A percentile compares a stretch with the other conserved stretches of the same genome.
phyloP scores from a whole-genome alignment of 257 asterid species.

The Lithospermum erythrorhizon region DNA sequence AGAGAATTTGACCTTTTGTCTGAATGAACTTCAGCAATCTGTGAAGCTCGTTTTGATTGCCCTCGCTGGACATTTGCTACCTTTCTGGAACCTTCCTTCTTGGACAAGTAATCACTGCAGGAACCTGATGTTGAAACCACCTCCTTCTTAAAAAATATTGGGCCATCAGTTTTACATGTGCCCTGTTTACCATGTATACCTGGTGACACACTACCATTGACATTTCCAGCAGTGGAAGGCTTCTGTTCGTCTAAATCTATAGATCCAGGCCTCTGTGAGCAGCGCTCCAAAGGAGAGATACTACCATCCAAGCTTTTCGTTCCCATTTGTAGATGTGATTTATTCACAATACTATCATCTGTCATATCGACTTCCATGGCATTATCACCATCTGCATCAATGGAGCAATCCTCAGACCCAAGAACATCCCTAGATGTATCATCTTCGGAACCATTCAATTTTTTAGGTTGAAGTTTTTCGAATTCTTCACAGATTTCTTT shows the following conservation, averaged over 20 bases:
- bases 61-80: slow-evolving; percentile 33
- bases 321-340: slow-evolving; percentile 22
- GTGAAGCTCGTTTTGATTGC: slow-evolving; percentile 28
- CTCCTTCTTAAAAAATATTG: slow-evolving; percentile 27
- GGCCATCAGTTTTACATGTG: slow-evolving; percentile 19
- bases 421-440: slow-evolving; percentile 27
- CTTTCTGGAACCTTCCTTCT: slow-evolving; percentile 31
- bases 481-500: slow-evolving; percentile 68
- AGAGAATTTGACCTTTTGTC: slow-evolving; percentile 32
- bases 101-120: slow-evolving; percentile 12
- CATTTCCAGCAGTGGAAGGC: slow-evolving; percentile 19
- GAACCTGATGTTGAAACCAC: slow-evolving; percentile 21
- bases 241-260: slow-evolving; percentile 22
- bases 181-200: slow-evolving; percentile 21
- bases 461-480: slow-evolving; percentile 43
- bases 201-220: slow-evolving; percentile 24
- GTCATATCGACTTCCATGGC: slow-evolving; percentile 23
- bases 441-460: slow-evolving; percentile 31
- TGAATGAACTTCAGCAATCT: slow-evolving; percentile 22
- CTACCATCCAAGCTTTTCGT: slow-evolving; percentile 23
- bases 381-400: slow-evolving; percentile 33
- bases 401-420: slow-evolving; percentile 27
- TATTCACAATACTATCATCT: slow-evolving; percentile 22
- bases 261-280: slow-evolving; percentile 35
- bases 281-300: slow-evolving; percentile 32